Conservation (phyloP, 2,329 filamentous ascomycete species). For the Trichoderma semiorbis region DNA sequence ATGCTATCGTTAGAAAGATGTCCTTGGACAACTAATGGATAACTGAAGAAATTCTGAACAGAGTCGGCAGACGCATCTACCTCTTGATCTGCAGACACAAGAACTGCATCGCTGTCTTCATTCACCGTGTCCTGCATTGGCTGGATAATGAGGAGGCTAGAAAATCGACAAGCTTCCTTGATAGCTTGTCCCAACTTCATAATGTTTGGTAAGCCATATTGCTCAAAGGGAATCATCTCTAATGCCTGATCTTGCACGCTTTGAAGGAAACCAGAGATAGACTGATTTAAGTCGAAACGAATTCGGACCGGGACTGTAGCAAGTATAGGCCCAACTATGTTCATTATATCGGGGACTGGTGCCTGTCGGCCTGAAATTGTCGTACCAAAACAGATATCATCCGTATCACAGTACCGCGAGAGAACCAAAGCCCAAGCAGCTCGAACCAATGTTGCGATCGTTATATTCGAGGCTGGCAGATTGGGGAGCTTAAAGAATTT, state of each 20-base stretch:
- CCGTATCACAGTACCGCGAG: slow-evolving; percentile 33
- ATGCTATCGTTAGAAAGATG: background rate
- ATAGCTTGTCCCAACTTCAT: slow-evolving; percentile 12
- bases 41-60: slow-evolving; percentile 1
- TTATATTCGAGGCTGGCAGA: background rate
- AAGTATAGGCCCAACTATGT: slow-evolving; percentile 19
- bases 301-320: slow-evolving; percentile 12
- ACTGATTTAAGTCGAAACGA: background rate
- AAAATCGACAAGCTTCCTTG: slow-evolving; percentile 21
- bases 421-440: slow-evolving; percentile 33
- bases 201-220: slow-evolving; percentile 24
- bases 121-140: background rate
- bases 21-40: background rate
- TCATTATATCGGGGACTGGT: slow-evolving; percentile 17
- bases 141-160: slow-evolving; percentile 21
- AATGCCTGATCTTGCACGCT: slow-evolving; percentile 16
- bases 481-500: background rate
- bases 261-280: slow-evolving; percentile 1
- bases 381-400: slow-evolving; percentile 21
- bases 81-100: background rate
- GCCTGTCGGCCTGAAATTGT: slow-evolving; percentile 22
- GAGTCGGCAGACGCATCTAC: background rate
- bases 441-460: slow-evolving; percentile 24
- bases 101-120: background rate
- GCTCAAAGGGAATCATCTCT: slow-evolving; percentile 22